Percentiles rank a stretch among this genome's conserved stretches.
These are phyloP conservation scores for Scheffersomyces stipitis DNA, from an alignment of 805 yeast species.

Conservation along the genomic window DNA sequence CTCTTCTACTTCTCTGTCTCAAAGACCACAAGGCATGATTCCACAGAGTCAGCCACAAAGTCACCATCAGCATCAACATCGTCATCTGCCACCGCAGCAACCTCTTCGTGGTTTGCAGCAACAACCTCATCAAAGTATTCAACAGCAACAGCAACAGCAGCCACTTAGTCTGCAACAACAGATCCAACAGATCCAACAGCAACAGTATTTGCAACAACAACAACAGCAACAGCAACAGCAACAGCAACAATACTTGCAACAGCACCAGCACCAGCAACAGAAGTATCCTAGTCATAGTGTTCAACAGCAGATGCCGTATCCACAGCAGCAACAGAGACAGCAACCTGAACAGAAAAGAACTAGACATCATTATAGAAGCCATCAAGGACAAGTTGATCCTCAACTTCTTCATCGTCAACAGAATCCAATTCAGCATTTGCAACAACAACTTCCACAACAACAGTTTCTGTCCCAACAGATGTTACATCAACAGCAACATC, in stretches of 20 bases:
- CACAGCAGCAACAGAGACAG: neutral
- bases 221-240: constrained; percentile 2
- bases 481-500: neutral
- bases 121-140: too few relatives aligned
- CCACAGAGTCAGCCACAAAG: too few relatives aligned
- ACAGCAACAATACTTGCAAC: constrained; percentile 3
- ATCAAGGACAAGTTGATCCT: neutral
- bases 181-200: constrained; percentile 2
- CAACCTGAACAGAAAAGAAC: constrained; percentile 1
- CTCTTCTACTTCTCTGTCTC: too few relatives aligned
- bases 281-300: constrained; percentile 1
- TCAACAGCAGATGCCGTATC: neutral
- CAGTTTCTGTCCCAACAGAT: neutral
- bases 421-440: neutral
- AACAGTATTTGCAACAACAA: constrained; percentile 1
- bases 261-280: neutral
- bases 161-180: constrained; percentile 2
- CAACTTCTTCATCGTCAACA: neutral
- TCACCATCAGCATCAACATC: constrained; percentile 2
- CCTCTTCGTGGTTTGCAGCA: too few relatives aligned
- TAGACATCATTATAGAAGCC: constrained; percentile 6
- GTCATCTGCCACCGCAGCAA: too few relatives aligned
- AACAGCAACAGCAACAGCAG: constrained; percentile 4
- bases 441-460: neutral
- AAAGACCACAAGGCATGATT: too few relatives aligned